Conservation (phyloP, 108 stramenopile genomes). For the Parmales sp. region DNA sequence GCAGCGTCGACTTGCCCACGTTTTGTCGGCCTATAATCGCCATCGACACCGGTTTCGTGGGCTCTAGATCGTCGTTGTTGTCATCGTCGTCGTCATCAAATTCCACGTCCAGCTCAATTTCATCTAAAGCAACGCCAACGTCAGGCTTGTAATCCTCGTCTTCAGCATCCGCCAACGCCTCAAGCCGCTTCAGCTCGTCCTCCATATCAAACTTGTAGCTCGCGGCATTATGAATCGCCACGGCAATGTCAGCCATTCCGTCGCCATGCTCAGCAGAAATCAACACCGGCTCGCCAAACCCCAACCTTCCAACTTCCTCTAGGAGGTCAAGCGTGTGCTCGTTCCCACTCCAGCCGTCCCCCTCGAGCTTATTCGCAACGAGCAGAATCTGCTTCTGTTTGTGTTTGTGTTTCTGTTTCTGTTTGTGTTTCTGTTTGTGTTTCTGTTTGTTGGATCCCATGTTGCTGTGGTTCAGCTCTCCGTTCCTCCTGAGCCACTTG, state of each 20-base stretch:
- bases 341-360: constrained; percentile 54
- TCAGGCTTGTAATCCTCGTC: too few species aligned
- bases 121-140: too few species aligned
- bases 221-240: constrained; percentile 40
- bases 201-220: constrained; percentile 36
- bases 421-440: neutral
- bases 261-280: constrained; percentile 76
- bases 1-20: constrained; percentile 76
- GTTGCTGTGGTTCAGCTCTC: constrained; percentile 16
- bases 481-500: constrained; percentile 59
- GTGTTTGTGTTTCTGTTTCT: neutral
- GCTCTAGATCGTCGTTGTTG: neutral
- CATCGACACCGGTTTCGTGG: constrained; percentile 15
- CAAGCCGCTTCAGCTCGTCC: constrained; percentile 24
- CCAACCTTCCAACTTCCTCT: constrained; percentile 50
- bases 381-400: constrained; percentile 40
- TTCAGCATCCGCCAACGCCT: too few species aligned
- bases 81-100: constrained; percentile 15
- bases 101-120: too few species aligned
- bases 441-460: neutral
- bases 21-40: constrained; percentile 79
- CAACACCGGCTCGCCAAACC: constrained; percentile 67
- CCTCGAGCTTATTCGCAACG: constrained; percentile 74
- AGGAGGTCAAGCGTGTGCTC: constrained; percentile 49
- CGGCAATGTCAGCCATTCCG: constrained; percentile 68